Conservation (phyloP, 1,284 basidiomycete genomes). For the Boletus semigastroideus region DNA sequence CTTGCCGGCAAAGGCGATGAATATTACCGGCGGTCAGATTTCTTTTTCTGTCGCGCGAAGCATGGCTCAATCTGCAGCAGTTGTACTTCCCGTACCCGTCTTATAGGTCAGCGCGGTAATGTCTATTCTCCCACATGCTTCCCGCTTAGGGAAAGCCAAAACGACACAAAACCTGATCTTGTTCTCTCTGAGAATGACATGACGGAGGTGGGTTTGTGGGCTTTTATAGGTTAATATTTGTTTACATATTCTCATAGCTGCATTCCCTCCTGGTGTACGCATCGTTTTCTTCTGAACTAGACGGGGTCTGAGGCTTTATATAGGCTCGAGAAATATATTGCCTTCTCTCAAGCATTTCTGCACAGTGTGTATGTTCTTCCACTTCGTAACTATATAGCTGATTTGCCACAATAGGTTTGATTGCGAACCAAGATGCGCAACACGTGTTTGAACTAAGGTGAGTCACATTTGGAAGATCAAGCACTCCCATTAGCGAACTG, state of each 20-base stretch:
- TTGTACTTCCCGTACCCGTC: conserved; percentile 45
- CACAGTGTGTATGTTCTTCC: conserved; percentile 40
- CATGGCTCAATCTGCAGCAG: conserved; percentile 27
- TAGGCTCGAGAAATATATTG: conserved; percentile 66
- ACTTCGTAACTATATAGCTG: conserved; percentile 7
- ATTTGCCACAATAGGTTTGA: conserved; percentile 38
- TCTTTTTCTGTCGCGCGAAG: background rate
- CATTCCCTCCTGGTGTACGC: conserved; percentile 59
- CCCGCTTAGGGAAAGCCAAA: conserved; percentile 28
- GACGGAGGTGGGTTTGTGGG: conserved; percentile 18
- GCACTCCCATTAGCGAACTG: background rate
- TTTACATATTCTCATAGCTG: conserved; percentile 37
- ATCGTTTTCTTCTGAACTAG: background rate
- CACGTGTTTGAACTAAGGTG: conserved; percentile 59
- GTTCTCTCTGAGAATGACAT: conserved; percentile 24
- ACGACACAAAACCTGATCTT: conserved; percentile 1
- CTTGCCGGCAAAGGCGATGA: conserved; percentile 52
- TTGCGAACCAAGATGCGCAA: conserved; percentile 45
- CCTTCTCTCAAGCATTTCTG: conserved; percentile 61
- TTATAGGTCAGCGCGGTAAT: conserved; percentile 37
- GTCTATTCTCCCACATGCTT: conserved; percentile 45
- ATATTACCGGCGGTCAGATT: conserved; percentile 46
- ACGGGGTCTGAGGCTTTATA: conserved; percentile 1
- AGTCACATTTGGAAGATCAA: conserved; percentile 25
- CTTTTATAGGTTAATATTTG: background rate